Evolutionary conservation across 148 eudicot genomes (phyloP).

Genomic region (Rheum nobile): DNA sequence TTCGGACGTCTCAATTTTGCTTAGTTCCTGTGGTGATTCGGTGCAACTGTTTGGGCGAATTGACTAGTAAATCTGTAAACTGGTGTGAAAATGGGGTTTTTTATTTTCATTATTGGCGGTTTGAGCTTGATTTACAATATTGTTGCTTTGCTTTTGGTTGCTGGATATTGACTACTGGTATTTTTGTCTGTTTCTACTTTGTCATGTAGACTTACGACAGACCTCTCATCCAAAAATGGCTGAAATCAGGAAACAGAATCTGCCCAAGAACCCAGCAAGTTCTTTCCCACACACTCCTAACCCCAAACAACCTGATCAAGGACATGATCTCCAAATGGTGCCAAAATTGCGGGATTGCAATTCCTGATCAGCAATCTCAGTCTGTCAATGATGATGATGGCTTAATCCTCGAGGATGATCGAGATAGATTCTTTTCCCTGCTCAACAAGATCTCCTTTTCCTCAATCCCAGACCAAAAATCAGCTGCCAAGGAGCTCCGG

Average conservation of each 20-base stretch:
- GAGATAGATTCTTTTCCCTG: slow-evolving; percentile 39
- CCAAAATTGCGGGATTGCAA: slow-evolving; percentile 32
- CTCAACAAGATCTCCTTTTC: slow-evolving; percentile 65
- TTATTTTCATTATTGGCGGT: background rate
- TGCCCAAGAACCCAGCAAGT: slow-evolving; percentile 94
- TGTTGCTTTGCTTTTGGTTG: background rate
- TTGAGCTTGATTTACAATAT: background rate
- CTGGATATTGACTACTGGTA: background rate
- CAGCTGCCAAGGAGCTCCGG: slow-evolving; percentile 77
- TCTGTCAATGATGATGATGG: slow-evolving; percentile 32
- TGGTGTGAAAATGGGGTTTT: background rate
- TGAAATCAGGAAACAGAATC: slow-evolving; percentile 68
- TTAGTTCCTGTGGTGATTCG: background rate
- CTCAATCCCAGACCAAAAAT: slow-evolving; percentile 48
- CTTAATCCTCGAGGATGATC: slow-evolving; percentile 33
- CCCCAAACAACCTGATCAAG: slow-evolving; percentile 54
- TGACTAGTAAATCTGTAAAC: background rate
- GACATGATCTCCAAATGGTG: slow-evolving; percentile 82
- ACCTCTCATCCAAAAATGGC: slow-evolving; percentile 70
- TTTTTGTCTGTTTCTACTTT: slow-evolving; percentile 5
- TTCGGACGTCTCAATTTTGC: background rate
- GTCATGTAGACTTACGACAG: slow-evolving; percentile 74
- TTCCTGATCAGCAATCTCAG: slow-evolving; percentile 23
- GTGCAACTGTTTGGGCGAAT: background rate
- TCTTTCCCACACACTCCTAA: slow-evolving; percentile 69